Conservation (phyloP, 345 rosid genomes). For the Syzygium oleosum region DNA sequence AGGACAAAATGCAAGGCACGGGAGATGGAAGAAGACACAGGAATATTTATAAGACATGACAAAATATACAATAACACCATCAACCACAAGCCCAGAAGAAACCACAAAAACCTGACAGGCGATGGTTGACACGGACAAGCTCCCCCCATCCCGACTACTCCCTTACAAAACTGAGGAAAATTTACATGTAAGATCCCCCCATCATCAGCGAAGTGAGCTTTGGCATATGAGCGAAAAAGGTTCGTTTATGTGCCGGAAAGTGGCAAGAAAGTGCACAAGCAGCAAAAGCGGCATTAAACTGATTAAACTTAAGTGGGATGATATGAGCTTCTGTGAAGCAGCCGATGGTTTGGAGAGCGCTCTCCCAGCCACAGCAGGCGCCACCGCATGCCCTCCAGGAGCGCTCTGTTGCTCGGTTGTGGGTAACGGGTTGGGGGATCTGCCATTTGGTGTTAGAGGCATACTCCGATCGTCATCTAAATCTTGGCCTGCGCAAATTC, state of each 20-base stretch:
- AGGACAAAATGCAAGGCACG: neutral
- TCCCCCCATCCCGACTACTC: neutral
- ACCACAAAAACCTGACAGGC: conserved; percentile 10
- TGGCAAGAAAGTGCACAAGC: conserved; percentile 6
- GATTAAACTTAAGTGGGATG: conserved; percentile 8
- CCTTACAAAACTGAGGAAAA: neutral
- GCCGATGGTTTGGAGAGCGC: conserved; percentile 55
- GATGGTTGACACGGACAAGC: neutral
- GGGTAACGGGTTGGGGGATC: conserved; percentile 49
- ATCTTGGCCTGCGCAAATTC: conserved; percentile 45
- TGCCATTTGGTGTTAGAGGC: conserved; percentile 30
- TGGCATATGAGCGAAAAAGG: neutral
- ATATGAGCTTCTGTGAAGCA: conserved; percentile 10
- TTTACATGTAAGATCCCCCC: neutral
- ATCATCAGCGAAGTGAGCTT: neutral
- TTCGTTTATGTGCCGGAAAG: neutral
- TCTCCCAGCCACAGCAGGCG: conserved; percentile 85
- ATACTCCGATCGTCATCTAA: conserved; percentile 19
- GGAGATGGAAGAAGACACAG: neutral
- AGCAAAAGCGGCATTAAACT: conserved; percentile 18
- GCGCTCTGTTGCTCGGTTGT: conserved; percentile 59
- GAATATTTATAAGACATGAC: neutral
- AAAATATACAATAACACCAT: neutral
- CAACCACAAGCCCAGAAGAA: conserved; percentile 11
- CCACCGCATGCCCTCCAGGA: conserved; percentile 44